phyloP scores from a whole-genome alignment of 1,284 basidiomycete genomes.

The Tylopilus sp. region DNA sequence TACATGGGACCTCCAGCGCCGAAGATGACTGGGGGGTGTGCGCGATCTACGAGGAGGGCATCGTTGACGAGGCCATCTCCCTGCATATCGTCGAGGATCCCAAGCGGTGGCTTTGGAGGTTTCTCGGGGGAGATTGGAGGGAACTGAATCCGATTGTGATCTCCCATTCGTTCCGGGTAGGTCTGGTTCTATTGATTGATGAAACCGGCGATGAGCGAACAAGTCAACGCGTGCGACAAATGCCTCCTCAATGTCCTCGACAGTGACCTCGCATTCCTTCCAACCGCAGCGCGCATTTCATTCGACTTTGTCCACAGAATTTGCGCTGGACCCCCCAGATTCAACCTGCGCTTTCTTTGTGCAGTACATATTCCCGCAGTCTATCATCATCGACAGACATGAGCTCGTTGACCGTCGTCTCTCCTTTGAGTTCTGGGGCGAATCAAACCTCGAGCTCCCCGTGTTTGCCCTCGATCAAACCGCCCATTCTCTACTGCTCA shows the following conservation, averaged over 20 bases:
- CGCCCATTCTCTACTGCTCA: slow-evolving; percentile 19
- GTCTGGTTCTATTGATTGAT: too few relatives aligned
- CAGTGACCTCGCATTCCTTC: slow-evolving; percentile 21
- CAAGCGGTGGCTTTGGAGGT: slow-evolving; percentile 8
- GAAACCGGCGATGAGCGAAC: neutral
- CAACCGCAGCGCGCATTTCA: slow-evolving; percentile 29
- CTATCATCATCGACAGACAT: slow-evolving; percentile 30
- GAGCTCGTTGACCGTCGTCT: slow-evolving; percentile 29
- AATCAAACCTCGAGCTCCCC: slow-evolving; percentile 33
- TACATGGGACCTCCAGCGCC: slow-evolving; percentile 35
- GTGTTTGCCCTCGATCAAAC: slow-evolving; percentile 30
- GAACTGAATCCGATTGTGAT: slow-evolving; percentile 13
- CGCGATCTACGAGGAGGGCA: slow-evolving; percentile 13
- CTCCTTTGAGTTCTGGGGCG: slow-evolving; percentile 32
- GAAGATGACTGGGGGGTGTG: slow-evolving; percentile 26
- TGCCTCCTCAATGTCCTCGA: slow-evolving; percentile 15
- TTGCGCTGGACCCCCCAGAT: slow-evolving; percentile 13
- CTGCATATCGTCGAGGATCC: slow-evolving; percentile 33
- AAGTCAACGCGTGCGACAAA: neutral
- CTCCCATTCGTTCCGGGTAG: too few relatives aligned
- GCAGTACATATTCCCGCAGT: slow-evolving; percentile 27
- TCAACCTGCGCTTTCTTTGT: slow-evolving; percentile 25
- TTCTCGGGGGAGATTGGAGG: slow-evolving; percentile 12
- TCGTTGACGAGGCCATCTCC: slow-evolving; percentile 17
- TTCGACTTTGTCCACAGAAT: slow-evolving; percentile 28